A percentile compares a stretch with the other conserved stretches of the same genome.
These are phyloP conservation scores for Gautieria morchelliformis DNA, from an alignment of 768 basidiomycete genomes.

Conservation along the genomic window DNA sequence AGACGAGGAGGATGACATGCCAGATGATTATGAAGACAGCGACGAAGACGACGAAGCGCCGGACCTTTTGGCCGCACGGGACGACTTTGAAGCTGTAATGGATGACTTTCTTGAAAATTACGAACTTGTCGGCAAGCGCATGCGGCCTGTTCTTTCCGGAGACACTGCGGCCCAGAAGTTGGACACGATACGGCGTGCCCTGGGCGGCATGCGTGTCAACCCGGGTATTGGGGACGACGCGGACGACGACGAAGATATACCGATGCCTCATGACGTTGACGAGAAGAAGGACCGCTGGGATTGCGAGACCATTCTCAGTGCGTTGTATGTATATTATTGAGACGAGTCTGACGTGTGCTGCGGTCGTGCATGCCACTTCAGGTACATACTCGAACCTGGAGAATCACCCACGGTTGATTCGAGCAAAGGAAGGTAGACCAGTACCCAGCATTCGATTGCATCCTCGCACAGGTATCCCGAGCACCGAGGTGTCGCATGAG, in stretches of 20 bases:
- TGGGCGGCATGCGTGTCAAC: slow-evolving; percentile 49
- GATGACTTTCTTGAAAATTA: slow-evolving; percentile 90
- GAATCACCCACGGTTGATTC: slow-evolving; percentile 89
- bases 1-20: slow-evolving; percentile 28
- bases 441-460: slow-evolving; percentile 64
- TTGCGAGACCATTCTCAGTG: slow-evolving; percentile 91
- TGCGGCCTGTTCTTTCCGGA: slow-evolving; percentile 67
- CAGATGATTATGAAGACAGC: slow-evolving; percentile 25
- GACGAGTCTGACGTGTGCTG: not conserved
- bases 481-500: slow-evolving; percentile 27
- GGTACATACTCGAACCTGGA: slow-evolving; percentile 96
- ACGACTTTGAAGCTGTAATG: slow-evolving; percentile 86
- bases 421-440: slow-evolving; percentile 42
- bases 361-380: slow-evolving; percentile 25
- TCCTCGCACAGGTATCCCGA: slow-evolving; percentile 68
- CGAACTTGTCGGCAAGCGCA: slow-evolving; percentile 73
- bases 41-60: slow-evolving; percentile 50
- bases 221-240: slow-evolving; percentile 34
- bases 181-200: slow-evolving; percentile 63
- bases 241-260: slow-evolving; percentile 35
- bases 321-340: slow-evolving; percentile 19
- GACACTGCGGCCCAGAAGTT: slow-evolving; percentile 71
- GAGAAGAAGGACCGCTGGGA: slow-evolving; percentile 73
- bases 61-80: slow-evolving; percentile 68
- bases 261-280: slow-evolving; percentile 46